Percentiles rank a stretch among this genome's conserved stretches.
phyloP scores from a whole-genome alignment of 805 yeast genomes.

The Alloascoidea africana region DNA sequence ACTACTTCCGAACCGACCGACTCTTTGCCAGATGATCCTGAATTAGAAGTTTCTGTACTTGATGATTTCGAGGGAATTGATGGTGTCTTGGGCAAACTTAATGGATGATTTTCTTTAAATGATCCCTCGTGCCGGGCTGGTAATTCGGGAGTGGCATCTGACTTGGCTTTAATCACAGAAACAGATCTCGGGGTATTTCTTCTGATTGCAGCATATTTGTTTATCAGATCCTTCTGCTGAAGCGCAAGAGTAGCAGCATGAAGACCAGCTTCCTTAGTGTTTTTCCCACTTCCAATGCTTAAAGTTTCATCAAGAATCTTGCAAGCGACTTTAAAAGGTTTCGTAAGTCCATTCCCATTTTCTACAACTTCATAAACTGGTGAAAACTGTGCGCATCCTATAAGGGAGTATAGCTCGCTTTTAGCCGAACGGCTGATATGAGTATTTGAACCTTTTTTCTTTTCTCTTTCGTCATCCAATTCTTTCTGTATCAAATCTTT shows the following conservation, averaged over 20 bases:
- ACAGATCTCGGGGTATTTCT: constrained; percentile 14
- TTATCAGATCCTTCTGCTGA: constrained; percentile 38
- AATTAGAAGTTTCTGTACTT: background rate
- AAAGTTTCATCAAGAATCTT: constrained; percentile 44
- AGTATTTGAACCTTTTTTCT: constrained; percentile 17
- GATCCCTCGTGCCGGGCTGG: too few species aligned
- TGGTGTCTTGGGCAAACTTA: background rate
- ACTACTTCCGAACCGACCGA: background rate
- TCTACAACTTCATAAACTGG: constrained; percentile 39
- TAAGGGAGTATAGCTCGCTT: constrained; percentile 47
- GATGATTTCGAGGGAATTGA: background rate
- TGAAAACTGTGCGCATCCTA: constrained; percentile 59
- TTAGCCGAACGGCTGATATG: constrained; percentile 50
- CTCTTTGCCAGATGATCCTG: background rate
- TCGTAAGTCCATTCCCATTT: constrained; percentile 27
- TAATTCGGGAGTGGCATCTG: background rate
- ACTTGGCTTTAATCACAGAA: background rate
- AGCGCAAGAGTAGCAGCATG: constrained; percentile 79
- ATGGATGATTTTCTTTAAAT: background rate
- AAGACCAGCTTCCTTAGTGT: constrained; percentile 62
- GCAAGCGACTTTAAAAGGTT: constrained; percentile 50
- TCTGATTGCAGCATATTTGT: constrained; percentile 45
- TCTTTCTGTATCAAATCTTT: constrained; percentile 12
- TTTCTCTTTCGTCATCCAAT: constrained; percentile 18
- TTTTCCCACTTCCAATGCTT: constrained; percentile 61